Conservation (phyloP, 106 monocot genomes). For the Platanthera zijinensis region DNA sequence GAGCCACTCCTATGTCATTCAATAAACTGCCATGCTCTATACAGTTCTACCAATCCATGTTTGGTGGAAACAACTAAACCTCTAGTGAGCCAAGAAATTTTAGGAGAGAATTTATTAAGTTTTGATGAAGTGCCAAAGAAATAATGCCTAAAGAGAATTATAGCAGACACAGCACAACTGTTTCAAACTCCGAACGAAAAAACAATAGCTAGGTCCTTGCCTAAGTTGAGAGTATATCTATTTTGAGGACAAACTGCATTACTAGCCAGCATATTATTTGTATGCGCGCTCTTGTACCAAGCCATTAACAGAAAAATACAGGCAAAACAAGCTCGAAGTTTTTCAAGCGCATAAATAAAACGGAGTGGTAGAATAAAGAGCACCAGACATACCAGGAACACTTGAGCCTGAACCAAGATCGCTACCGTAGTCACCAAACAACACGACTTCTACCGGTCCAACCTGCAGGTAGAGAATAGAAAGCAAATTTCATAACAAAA, state of each 20-base stretch:
- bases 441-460: constrained; percentile 76
- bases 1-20: no score
- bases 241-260: not conserved
- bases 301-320: no score
- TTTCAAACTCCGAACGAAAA: not conserved
- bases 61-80: not conserved
- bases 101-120: not conserved
- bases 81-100: not conserved
- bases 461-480: constrained; percentile 31
- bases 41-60: no score
- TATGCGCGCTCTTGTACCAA: no score
- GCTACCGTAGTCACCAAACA: constrained; percentile 84
- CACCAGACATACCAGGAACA: constrained; percentile 55
- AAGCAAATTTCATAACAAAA: not conserved
- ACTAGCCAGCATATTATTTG: not conserved
- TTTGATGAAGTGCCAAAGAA: not conserved
- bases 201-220: not conserved
- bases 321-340: no score
- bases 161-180: not conserved
- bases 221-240: not conserved
- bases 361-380: constrained; percentile 1
- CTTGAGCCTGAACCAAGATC: constrained; percentile 85
- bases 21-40: no score
- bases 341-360: not conserved
- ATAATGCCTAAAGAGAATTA: not conserved